Conservation (phyloP, 768 basidiomycete species). For the Termitomyces sp. region DNA sequence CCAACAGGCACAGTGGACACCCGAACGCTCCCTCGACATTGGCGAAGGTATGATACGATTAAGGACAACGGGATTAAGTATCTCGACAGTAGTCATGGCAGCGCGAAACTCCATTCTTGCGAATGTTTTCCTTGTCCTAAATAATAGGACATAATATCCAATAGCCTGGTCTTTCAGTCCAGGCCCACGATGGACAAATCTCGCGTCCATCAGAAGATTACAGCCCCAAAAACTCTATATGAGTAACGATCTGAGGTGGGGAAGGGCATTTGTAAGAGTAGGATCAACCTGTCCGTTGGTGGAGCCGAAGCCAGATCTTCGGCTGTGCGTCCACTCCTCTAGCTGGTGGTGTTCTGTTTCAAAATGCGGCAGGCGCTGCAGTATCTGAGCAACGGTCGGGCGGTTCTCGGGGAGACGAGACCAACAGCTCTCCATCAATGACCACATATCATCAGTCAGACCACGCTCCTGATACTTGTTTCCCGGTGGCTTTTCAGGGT, state of each 20-base stretch:
- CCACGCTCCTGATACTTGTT: constrained; percentile 1
- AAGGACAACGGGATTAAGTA: background rate
- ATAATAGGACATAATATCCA: background rate
- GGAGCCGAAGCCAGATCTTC: constrained; percentile 1
- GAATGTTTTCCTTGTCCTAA: background rate
- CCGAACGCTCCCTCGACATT: background rate
- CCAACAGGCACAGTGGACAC: background rate
- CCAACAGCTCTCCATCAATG: constrained; percentile 9
- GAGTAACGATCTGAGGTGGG: background rate
- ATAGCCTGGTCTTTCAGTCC: background rate
- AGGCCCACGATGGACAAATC: background rate
- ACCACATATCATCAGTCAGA: constrained; percentile 7
- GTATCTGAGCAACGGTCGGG: constrained; percentile 2
- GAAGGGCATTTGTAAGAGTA: constrained; percentile 1
- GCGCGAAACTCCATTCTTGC: too few relatives aligned
- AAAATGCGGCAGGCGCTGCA: background rate
- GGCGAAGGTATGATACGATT: background rate
- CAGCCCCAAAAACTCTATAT: background rate
- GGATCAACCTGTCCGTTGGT: background rate
- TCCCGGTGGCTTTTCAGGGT: background rate
- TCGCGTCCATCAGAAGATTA: background rate
- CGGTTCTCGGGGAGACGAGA: background rate
- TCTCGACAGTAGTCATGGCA: background rate
- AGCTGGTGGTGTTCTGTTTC: background rate
- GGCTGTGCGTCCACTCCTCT: constrained; percentile 4